These are phyloP conservation scores for Neoscytalidium dimidiatum DNA, from an alignment of 2,329 filamentous ascomycete genomes.

Conservation along the genomic window DNA sequence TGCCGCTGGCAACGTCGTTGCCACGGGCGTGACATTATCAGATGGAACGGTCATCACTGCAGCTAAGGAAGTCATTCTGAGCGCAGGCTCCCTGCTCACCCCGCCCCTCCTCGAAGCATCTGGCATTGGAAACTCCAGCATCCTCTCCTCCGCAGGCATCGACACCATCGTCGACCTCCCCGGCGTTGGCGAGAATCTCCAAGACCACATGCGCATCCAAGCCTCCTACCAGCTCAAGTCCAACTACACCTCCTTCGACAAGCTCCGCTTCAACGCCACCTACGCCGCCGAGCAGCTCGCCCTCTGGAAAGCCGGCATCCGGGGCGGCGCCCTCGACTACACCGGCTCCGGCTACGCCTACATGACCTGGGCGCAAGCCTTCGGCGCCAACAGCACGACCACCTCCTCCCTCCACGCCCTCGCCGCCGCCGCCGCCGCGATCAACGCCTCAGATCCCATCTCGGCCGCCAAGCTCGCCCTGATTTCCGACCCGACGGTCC, in stretches of 20 bases:
- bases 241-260: slow-evolving; percentile 35
- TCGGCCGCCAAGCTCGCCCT: slow-evolving; percentile 31
- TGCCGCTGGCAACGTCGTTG: slow-evolving; percentile 22
- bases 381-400: slow-evolving; percentile 32
- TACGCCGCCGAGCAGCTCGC: slow-evolving; percentile 43
- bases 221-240: slow-evolving; percentile 32
- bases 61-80: slow-evolving; percentile 45
- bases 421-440: not conserved
- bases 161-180: slow-evolving; percentile 57
- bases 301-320: slow-evolving; percentile 38
- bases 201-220: slow-evolving; percentile 53
- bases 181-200: slow-evolving; percentile 65
- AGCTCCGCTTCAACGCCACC: slow-evolving; percentile 32
- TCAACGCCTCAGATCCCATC: slow-evolving; percentile 22
- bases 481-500: slow-evolving; percentile 39
- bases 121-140: slow-evolving; percentile 58
- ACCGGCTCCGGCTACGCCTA: slow-evolving; percentile 42
- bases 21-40: slow-evolving; percentile 35
- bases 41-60: slow-evolving; percentile 34
- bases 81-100: slow-evolving; percentile 60
- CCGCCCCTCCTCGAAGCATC: slow-evolving; percentile 66
- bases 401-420: slow-evolving; percentile 36
- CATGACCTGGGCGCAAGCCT: slow-evolving; percentile 44
- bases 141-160: slow-evolving; percentile 57
- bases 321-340: slow-evolving; percentile 21